Percentiles rank a stretch among this genome's conserved stretches.
Conservation (phyloP, 208 protist species). For the Leishmania arabica region DNA sequence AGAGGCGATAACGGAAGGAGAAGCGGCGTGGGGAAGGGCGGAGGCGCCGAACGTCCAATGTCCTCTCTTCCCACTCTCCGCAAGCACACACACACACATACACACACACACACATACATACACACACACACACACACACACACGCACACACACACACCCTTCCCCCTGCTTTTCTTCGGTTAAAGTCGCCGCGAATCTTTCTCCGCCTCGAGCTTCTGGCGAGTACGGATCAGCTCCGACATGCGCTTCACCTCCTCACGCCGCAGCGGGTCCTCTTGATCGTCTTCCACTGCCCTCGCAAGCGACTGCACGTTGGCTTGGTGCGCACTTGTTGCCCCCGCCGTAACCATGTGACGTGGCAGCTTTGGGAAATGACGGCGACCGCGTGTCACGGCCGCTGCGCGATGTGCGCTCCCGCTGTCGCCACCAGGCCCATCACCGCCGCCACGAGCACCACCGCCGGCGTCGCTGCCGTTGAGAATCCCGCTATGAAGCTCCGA, state of each 20-base stretch:
- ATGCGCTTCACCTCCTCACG: conserved; percentile 72
- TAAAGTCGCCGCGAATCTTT: conserved; percentile 11
- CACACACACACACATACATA: background rate
- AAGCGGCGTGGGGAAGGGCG: background rate
- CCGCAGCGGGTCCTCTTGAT: conserved; percentile 51
- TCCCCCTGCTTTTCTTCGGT: background rate
- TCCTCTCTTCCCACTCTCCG: background rate
- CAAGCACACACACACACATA: background rate
- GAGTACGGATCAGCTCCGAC: conserved; percentile 40
- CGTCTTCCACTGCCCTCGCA: background rate
- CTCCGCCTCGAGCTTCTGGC: conserved; percentile 35
- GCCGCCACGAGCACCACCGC: background rate
- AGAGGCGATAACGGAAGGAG: background rate
- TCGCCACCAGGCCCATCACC: background rate
- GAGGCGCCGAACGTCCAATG: background rate
- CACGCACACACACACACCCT: background rate
- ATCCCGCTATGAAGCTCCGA: background rate
- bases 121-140: background rate
- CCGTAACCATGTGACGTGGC: background rate
- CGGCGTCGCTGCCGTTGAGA: background rate
- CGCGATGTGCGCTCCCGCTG: background rate
- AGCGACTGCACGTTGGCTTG: background rate
- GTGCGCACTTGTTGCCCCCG: background rate
- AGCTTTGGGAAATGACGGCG: background rate
- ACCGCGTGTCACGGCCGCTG: background rate